Percentiles rank a stretch among this genome's conserved stretches.
Conservation (phyloP, 108 stramenopile genomes). For the Discostella stelligeroides region DNA sequence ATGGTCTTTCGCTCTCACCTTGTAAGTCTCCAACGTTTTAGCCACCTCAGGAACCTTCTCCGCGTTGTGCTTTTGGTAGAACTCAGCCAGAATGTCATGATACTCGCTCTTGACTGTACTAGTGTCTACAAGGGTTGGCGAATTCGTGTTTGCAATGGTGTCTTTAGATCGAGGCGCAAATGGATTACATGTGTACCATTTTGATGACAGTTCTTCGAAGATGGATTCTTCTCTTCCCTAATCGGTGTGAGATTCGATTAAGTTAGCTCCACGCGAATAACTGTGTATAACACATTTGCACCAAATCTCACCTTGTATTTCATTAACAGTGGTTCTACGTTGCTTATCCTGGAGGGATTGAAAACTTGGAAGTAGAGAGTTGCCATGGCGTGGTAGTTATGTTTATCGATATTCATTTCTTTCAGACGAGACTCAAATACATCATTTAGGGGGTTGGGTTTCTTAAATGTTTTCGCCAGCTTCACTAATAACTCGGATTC, state of each 20-base stretch:
- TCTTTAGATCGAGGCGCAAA: too few relatives aligned
- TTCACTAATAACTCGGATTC: slow-evolving; percentile 73
- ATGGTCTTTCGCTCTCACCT: slow-evolving; percentile 45
- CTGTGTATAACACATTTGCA: too few relatives aligned
- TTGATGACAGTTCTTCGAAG: slow-evolving; percentile 21
- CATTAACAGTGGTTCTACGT: slow-evolving; percentile 16
- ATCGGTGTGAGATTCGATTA: too few relatives aligned
- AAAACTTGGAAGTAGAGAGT: slow-evolving; percentile 35
- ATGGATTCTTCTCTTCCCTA: slow-evolving; percentile 30
- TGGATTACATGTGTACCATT: slow-evolving; percentile 25
- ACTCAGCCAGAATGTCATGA: slow-evolving; percentile 59
- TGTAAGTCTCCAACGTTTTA: slow-evolving; percentile 71
- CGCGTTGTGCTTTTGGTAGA: slow-evolving; percentile 78
- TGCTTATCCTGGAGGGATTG: slow-evolving; percentile 36
- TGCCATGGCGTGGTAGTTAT: slow-evolving; percentile 27
- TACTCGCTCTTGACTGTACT: slow-evolving; percentile 49
- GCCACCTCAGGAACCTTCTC: slow-evolving; percentile 63
- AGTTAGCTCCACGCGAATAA: too few relatives aligned
- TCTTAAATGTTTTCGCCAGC: slow-evolving; percentile 63
- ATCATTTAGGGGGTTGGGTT: slow-evolving; percentile 62
- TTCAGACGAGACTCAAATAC: slow-evolving; percentile 22
- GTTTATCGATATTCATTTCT: slow-evolving; percentile 26
- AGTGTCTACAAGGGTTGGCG: too few relatives aligned
- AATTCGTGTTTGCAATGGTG: too few relatives aligned
- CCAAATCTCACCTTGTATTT: slow-evolving; percentile 51